Evolutionary conservation across 768 basidiomycete genomes (phyloP), one percentile per base, ranked within the genome.

Genomic region (Auricularia cornea): DNA sequence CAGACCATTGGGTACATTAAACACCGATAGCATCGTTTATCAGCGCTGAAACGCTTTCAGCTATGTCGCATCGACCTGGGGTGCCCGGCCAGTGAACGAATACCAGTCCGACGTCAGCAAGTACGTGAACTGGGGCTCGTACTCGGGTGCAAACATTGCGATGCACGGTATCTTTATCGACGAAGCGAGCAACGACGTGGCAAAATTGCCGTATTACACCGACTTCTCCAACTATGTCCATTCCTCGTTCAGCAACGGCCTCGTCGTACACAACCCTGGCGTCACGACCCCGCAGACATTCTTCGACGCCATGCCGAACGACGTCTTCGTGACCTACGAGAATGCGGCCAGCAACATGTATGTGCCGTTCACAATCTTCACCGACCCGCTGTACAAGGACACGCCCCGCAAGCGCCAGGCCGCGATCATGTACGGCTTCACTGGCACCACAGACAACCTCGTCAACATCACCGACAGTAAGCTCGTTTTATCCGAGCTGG

Each of bases 151-250:
- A 6, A 29, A 57, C 54, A 28, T 57, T 26, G 54, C 54, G 54
- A 57, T 57, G 54, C 54, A 57, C 54, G 54, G 54, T 20, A 57
- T 57, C 54, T 57, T 57, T 29, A 20, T 57, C 26, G 54, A 57
- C 30, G 54, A 57, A 20, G 54, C 54, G 26, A 57, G 28, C 54
- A 29, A 26, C 29, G 28, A 26, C 26, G 26, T 26, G 11, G 30
- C 54, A 10, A 57, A 20, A 20, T 10, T 57, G 11, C 54, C 23
- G 26, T 57, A 57, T 26, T 57, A 57, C 54, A 57, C 54, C 10
- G 30, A 16, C 28, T 57, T 57, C 30, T 57, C 54, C 8, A 28
- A 57, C 4, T 57, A 57, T 26, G 26, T 57, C 12, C 54, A 26
- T 26, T 29, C 26, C 20, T 11, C 54, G 28, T 57, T 28, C 26